Evolutionary conservation across 805 yeast genomes (phyloP).

Genomic region (Candida alai): DNA sequence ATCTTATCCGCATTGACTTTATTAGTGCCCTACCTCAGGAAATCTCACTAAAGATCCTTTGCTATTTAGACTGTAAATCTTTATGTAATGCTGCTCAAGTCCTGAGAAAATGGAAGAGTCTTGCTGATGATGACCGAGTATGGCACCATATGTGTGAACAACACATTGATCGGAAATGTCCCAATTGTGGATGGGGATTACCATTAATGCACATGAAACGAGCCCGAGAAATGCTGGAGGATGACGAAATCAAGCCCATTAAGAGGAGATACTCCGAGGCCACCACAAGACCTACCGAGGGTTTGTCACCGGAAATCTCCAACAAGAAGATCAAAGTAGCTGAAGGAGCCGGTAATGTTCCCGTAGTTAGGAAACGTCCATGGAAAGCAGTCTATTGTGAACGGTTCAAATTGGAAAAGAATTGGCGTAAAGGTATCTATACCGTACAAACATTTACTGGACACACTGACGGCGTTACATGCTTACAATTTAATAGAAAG

Average conservation of each 20-base stretch:
- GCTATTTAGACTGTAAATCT: constrained; percentile 90
- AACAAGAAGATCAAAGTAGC: neutral
- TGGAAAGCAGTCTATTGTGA: constrained; percentile 96
- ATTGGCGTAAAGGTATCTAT: constrained; percentile 87
- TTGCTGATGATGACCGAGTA: constrained; percentile 95
- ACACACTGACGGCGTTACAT: constrained; percentile 84
- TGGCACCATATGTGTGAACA: constrained; percentile 99
- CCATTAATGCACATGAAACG: constrained; percentile 89
- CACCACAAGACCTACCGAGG: constrained; percentile 12
- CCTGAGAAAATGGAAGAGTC: constrained; percentile 74
- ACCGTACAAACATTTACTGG: constrained; percentile 64
- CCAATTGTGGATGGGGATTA: constrained; percentile 98
- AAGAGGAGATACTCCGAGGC: constrained; percentile 15
- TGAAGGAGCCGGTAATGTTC: neutral
- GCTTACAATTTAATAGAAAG: constrained; percentile 76
- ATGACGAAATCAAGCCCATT: constrained; percentile 13
- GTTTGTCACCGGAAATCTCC: neutral
- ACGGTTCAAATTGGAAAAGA: constrained; percentile 84
- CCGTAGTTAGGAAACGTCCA: constrained; percentile 50
- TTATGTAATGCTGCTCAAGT: constrained; percentile 93
- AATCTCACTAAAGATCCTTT: constrained; percentile 75
- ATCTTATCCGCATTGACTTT: constrained; percentile 83
- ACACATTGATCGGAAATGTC: constrained; percentile 95
- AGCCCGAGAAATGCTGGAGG: constrained; percentile 44
- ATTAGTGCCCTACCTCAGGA: constrained; percentile 83